Conservation (phyloP, 148 eudicot genomes). For the Nyssa sinensis region DNA sequence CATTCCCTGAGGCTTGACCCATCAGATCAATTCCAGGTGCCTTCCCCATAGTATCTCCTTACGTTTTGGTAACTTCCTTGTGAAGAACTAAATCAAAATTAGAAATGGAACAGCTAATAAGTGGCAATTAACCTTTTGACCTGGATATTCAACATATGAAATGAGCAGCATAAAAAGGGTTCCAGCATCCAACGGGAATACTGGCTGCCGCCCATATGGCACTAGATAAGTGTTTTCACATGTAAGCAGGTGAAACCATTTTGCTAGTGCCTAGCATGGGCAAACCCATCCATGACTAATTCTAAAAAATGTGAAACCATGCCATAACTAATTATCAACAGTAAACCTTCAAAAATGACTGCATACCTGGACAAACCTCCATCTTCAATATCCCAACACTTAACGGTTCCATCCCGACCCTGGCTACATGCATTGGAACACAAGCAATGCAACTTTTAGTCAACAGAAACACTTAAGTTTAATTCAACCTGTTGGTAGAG, state of each 20-base stretch:
- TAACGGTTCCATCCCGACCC: slow-evolving; percentile 86
- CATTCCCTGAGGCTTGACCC: neutral
- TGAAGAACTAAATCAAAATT: neutral
- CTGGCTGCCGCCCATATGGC: neutral
- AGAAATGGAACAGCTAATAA: neutral
- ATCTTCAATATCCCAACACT: slow-evolving; percentile 72
- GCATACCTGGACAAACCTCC: slow-evolving; percentile 67
- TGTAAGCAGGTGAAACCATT: neutral
- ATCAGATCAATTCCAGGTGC: neutral
- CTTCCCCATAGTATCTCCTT: neutral
- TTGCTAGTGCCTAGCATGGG: neutral
- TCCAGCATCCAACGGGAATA: neutral
- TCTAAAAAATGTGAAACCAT: neutral
- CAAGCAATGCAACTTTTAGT: slow-evolving; percentile 6
- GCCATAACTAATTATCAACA: neutral
- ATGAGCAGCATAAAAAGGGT: neutral
- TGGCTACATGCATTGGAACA: slow-evolving; percentile 45
- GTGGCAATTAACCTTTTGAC: neutral
- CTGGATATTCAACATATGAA: too few relatives aligned
- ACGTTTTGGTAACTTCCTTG: neutral
- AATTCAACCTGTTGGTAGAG: neutral
- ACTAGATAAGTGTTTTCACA: neutral
- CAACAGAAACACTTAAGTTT: neutral
- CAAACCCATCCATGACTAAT: neutral
- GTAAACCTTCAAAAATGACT: neutral